Base-by-base conservation (phyloP, 202 grass and related monocot genomes). In the Alloteropsis angusta region DNA sequence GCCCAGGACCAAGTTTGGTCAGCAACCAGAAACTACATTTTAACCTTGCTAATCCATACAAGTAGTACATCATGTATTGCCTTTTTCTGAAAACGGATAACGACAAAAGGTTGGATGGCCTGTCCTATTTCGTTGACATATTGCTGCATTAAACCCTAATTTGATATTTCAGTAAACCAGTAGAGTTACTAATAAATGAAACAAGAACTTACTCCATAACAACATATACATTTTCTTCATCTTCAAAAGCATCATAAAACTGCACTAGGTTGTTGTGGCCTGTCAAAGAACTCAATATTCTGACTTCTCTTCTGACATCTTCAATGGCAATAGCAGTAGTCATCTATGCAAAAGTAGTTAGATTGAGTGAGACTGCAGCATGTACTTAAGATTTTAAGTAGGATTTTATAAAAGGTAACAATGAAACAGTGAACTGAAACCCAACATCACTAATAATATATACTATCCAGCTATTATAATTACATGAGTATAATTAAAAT, bases 291-390 rank as follows among this genome's bases (percentile, higher is more conserved):
- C 88, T 88, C 85, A 93, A 82, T 79, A 97, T 97, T 63, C 80
- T 87, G 62, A 97, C 94, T 89, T 97, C 94, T 82, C 94, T 85
- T 60, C 94, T 87, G 52, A 92, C 94, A 97, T 97, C 94, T 86
- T 97, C 94, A 82, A 97, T 88, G 74, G 91, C 89, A 80, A 97
- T 97, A 22, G 91, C 86, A 60, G 94, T 97, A 56, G 91, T 93
- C 94, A 97, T 97, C 94, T 97, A 82, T 78, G 23, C 13, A 87
- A 71, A 82, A 52, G 47, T 53, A 58, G 75, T 15, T 75, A 63
- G 17, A 2, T 47, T 57, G 60, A 30, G 68, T 85, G 28, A 83
- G 60, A 57, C 44, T 56, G 57, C 32, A 52, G 45, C 68, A 77
- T 58, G 35, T 34, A 68, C 48, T 78, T 71, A 35, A 58, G 25